Evolutionary conservation across 805 yeast genomes (phyloP).

Genomic region (Candida parachauliodes): DNA sequence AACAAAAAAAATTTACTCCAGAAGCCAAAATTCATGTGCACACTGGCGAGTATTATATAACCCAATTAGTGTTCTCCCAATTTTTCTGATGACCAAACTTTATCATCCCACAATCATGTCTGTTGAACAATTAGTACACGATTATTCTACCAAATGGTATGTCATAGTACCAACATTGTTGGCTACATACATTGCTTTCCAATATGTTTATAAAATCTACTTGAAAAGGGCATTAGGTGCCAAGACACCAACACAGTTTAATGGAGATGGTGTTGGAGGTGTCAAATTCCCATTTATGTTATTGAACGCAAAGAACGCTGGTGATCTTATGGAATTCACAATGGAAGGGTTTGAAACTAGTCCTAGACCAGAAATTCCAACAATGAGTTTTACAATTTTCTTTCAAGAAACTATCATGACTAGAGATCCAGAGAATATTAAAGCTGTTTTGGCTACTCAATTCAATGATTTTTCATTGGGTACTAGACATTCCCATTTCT

Average conservation of each 20-base stretch:
- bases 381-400: conserved; percentile 14
- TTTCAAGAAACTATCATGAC: conserved; percentile 22
- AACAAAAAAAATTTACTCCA: no score
- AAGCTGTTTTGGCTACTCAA: conserved; percentile 41
- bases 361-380: conserved; percentile 9
- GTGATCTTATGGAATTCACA: conserved; percentile 18
- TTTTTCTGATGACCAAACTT: no score
- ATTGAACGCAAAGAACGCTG: conserved; percentile 14
- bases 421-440: conserved; percentile 39
- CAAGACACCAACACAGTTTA: conserved; percentile 4
- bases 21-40: no score
- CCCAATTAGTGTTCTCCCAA: no score
- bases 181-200: conserved; percentile 5
- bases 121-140: background rate
- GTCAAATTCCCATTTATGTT: conserved; percentile 13
- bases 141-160: conserved; percentile 12
- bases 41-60: no score
- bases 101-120: background rate
- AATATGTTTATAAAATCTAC: background rate
- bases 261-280: conserved; percentile 17
- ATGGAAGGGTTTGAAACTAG: conserved; percentile 12
- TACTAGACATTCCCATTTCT: conserved; percentile 32
- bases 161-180: conserved; percentile 7
- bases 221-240: conserved; percentile 14
- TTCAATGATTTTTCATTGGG: conserved; percentile 40